phyloP scores from a whole-genome alignment of 129 eudicot species.

The Pulicaria dysenterica region DNA sequence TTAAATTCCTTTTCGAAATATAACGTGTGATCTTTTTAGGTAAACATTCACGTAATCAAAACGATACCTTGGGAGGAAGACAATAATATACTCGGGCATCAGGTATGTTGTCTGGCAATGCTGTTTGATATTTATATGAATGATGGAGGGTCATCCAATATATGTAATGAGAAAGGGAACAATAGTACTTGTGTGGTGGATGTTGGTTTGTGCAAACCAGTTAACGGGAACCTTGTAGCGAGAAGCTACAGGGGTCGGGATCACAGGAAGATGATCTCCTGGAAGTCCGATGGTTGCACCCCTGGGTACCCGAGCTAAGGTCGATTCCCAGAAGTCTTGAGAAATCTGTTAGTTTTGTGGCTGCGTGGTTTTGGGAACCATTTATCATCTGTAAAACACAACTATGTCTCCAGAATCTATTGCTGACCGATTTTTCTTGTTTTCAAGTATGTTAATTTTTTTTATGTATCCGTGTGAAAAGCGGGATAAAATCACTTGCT shows the following conservation, averaged over 20 bases:
- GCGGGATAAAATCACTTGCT: too few species aligned
- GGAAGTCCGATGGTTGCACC: slow-evolving; percentile 77
- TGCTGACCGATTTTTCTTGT: too few species aligned
- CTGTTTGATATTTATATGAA: slow-evolving; percentile 73
- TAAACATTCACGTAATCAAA: slow-evolving; percentile 64
- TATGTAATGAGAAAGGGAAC: slow-evolving; percentile 49
- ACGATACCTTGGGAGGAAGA: slow-evolving; percentile 67
- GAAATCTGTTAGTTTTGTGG: too few species aligned
- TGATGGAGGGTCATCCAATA: slow-evolving; percentile 45
- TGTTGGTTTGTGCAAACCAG: slow-evolving; percentile 80
- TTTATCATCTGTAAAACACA: too few species aligned
- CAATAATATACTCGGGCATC: slow-evolving; percentile 64
- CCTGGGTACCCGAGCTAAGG: slow-evolving; percentile 72
- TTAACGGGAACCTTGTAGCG: slow-evolving; percentile 59
- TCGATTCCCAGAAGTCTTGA: neutral
- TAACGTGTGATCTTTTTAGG: slow-evolving; percentile 42
- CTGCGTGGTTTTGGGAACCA: too few species aligned
- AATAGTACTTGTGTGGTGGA: slow-evolving; percentile 56
- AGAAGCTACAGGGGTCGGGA: slow-evolving; percentile 88
- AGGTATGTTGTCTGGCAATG: slow-evolving; percentile 82
- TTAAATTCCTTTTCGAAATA: too few species aligned
- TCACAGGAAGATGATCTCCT: slow-evolving; percentile 87
- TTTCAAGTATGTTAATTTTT: too few species aligned
- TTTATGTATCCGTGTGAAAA: too few species aligned
- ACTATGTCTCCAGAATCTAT: too few species aligned